Percentiles rank a stretch among this genome's conserved stretches.
Conservation (phyloP, 768 basidiomycete genomes). For the Auriculariales sp. region DNA sequence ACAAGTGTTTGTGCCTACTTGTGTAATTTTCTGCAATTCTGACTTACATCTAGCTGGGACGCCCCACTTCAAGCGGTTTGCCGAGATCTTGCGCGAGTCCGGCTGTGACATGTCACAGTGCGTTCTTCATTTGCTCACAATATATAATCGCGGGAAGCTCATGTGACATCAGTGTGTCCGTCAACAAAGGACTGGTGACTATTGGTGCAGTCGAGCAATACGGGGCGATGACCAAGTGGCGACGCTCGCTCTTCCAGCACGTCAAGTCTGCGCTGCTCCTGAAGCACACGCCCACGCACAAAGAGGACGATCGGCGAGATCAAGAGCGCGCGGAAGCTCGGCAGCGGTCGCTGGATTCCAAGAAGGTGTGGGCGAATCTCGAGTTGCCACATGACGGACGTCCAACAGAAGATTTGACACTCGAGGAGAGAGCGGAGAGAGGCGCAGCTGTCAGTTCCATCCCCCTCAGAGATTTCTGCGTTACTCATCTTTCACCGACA, state of each 20-base stretch:
- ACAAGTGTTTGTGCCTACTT: neutral
- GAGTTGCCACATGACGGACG: neutral
- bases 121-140: neutral
- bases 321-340: neutral
- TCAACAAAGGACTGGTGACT: neutral
- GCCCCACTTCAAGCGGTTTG: neutral
- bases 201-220: neutral
- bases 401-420: neutral
- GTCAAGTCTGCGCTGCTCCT: neutral
- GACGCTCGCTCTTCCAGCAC: neutral
- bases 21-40: neutral
- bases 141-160: too few relatives aligned
- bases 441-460: neutral
- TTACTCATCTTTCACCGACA: neutral
- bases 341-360: neutral
- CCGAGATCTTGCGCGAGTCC: neutral
- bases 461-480: neutral
- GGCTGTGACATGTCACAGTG: neutral
- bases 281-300: neutral
- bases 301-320: neutral
- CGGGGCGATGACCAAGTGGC: neutral
- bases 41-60: neutral
- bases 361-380: neutral
- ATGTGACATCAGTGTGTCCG: neutral
- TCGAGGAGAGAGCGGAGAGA: neutral